These are phyloP conservation scores for Saxispiralis lemnorum DNA, from an alignment of 495 filamentous ascomycete species.

Conservation along the genomic window DNA sequence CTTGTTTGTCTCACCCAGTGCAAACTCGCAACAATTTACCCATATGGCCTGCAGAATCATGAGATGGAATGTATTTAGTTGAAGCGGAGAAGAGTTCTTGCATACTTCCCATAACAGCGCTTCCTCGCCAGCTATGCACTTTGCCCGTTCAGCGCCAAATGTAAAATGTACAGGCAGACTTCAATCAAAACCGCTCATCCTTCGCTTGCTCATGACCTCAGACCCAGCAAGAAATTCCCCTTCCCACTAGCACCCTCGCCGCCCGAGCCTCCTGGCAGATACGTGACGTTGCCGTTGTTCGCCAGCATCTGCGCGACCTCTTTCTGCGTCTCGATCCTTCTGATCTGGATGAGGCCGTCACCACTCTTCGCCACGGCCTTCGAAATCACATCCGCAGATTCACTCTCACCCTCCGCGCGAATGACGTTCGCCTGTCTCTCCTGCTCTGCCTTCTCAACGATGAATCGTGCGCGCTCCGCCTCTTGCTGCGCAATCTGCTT, in stretches of 20 bases:
- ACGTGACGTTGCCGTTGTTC: slow-evolving; percentile 86
- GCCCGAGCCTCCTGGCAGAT: slow-evolving; percentile 59
- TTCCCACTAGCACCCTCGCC: slow-evolving; percentile 31
- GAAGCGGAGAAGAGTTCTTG: no score
- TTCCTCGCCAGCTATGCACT: no score
- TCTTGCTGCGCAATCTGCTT: slow-evolving; percentile 99
- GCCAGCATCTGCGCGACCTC: slow-evolving; percentile 88
- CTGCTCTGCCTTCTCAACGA: slow-evolving; percentile 98
- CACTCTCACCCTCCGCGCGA: slow-evolving; percentile 89
- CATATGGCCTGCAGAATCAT: no score
- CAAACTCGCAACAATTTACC: no score
- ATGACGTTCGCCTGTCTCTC: slow-evolving; percentile 97
- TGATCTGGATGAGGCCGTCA: slow-evolving; percentile 83
- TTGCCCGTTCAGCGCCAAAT: no score
- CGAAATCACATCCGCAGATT: slow-evolving; percentile 85
- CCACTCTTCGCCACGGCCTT: slow-evolving; percentile 83
- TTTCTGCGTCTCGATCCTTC: slow-evolving; percentile 89
- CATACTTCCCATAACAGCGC: no score
- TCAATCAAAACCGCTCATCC: neutral
- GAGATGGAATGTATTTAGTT: no score
- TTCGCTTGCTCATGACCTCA: slow-evolving; percentile 27
- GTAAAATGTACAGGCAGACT: no score
- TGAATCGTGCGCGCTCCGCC: slow-evolving; percentile 88
- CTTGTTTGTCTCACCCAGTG: no score
- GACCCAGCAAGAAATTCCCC: slow-evolving; percentile 46